Percentiles rank a stretch among this genome's conserved stretches.
These are phyloP conservation scores for Kwoniella dejecticola DNA, from an alignment of 768 basidiomycete species.

Conservation along the genomic window DNA sequence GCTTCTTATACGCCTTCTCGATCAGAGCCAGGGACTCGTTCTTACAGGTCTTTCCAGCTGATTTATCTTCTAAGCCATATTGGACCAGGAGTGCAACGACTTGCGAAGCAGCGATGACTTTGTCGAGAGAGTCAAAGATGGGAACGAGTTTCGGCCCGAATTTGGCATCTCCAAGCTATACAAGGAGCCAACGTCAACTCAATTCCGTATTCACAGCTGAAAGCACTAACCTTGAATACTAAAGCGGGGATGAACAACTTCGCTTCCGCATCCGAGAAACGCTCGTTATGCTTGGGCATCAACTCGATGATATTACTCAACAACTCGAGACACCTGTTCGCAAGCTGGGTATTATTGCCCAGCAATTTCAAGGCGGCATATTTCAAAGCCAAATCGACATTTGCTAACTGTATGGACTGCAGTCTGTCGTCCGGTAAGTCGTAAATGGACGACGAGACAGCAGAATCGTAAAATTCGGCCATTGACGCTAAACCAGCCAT, in stretches of 20 bases:
- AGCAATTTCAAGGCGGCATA: conserved; percentile 88
- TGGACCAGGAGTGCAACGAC: conserved; percentile 85
- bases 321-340: conserved; percentile 83
- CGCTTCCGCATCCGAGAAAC: conserved; percentile 80
- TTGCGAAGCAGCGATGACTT: conserved; percentile 89
- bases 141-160: conserved; percentile 62
- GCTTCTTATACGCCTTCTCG: conserved; percentile 49
- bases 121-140: conserved; percentile 80
- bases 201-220: not conserved
- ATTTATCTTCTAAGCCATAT: conserved; percentile 68
- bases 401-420: conserved; percentile 72
- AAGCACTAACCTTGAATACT: conserved; percentile 71
- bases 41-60: conserved; percentile 51
- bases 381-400: conserved; percentile 88
- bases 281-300: conserved; percentile 69
- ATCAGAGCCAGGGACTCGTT: conserved; percentile 49
- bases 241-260: conserved; percentile 84
- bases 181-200: conserved; percentile 4
- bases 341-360: conserved; percentile 85
- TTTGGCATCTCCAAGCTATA: conserved; percentile 86
- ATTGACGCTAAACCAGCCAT: conserved; percentile 73
- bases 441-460: conserved; percentile 61
- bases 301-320: conserved; percentile 76
- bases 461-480: conserved; percentile 71
- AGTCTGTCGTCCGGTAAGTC: conserved; percentile 60